These are phyloP conservation scores for Anisodus tanguticus DNA, from an alignment of 257 asterid species.

Conservation along the genomic window DNA sequence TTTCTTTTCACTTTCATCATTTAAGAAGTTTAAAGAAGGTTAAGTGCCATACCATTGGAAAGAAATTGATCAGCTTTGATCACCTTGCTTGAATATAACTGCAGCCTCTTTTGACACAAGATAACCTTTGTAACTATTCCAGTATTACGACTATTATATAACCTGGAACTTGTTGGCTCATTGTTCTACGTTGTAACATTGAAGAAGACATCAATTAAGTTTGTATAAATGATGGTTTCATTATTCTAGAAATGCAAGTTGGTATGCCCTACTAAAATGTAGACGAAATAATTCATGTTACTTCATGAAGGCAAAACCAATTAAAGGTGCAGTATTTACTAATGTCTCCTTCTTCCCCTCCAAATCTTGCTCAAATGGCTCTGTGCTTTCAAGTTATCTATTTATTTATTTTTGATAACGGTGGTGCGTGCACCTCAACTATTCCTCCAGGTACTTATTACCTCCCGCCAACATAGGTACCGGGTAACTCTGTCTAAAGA, in stretches of 20 bases:
- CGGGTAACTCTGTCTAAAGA: too few relatives aligned
- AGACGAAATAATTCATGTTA: neutral
- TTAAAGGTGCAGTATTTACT: neutral
- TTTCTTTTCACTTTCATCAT: constrained; percentile 11
- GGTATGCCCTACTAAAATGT: neutral
- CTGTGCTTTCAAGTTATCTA: neutral
- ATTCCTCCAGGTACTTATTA: too few relatives aligned
- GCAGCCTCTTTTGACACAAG: constrained; percentile 13
- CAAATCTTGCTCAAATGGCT: neutral
- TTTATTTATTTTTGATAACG: too few relatives aligned
- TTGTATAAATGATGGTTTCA: neutral
- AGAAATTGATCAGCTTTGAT: neutral
- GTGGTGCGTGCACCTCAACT: too few relatives aligned
- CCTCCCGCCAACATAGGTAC: too few relatives aligned
- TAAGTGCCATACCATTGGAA: neutral
- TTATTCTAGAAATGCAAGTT: neutral
- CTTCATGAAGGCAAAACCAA: neutral
- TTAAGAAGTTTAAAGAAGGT: constrained; percentile 20
- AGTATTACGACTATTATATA: neutral
- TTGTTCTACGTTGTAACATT: neutral
- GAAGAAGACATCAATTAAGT: neutral
- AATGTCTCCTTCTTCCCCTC: neutral
- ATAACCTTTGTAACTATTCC: neutral
- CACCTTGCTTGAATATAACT: neutral
- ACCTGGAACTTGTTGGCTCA: neutral